Base-by-base conservation (phyloP, 139 green algal genomes). In the Volvox africanus region DNA sequence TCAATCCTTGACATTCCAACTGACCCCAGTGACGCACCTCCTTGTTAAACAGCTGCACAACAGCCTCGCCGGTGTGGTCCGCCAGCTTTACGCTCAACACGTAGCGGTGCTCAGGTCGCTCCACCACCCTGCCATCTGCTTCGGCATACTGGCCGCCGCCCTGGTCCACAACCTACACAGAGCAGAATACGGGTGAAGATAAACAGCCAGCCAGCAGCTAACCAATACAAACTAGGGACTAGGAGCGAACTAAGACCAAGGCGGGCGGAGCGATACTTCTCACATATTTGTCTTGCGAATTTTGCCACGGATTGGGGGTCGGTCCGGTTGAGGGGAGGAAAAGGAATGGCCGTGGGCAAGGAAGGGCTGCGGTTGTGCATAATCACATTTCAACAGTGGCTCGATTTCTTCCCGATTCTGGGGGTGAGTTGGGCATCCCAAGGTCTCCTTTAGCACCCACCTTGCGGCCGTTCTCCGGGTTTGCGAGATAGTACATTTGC, bases 391-490 rank as follows among this genome's bases (percentile, higher is more conserved):
- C n/a, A n/a, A n/a, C n/a, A n/a, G n/a, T n/a, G n/a, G n/a, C n/a
- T n/a, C n/a, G n/a, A n/a, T n/a, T n/a, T n/a, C n/a, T n/a, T n/a
- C n/a, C n/a, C n/a, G n/a, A n/a, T n/a, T n/a, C n/a, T n/a, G n/a
- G n/a, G n/a, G n/a, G n/a, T 9, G 44, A 9, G 44, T 55, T 55
- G n/a, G n/a, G 28, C 73, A 44, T 36, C 73, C 17, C 73, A 37
- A n/a, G 14, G 28, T 37, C 73, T 18, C 24, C 67, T 75, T 28
- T 75, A 6, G 24, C 67, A 36, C 37, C 30, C 61, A 98, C 97
- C 95, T 99, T 99, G 67, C 94, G 93, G 89, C 97, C 97, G 91
- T 96, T 98, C 61, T 98, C 96, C 28, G 96, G 97, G 94, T 95
- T 95, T 62, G 97, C 97, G 32, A 96, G 85, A 93, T 99, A 99